phyloP scores from a whole-genome alignment of 1,284 basidiomycete species.

The Malassezia globosa region DNA sequence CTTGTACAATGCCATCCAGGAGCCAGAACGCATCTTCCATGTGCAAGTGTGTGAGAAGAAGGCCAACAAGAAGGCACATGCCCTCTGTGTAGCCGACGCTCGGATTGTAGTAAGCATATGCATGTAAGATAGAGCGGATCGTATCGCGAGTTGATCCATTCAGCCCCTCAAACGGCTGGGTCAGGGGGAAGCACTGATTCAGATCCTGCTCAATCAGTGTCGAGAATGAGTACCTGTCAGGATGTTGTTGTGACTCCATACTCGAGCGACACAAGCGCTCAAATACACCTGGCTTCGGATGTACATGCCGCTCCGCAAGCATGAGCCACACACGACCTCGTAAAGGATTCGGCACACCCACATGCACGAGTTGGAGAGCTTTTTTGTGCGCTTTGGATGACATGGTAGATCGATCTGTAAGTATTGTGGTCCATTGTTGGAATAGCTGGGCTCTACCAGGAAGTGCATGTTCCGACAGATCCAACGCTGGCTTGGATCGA shows the following conservation, averaged over 20 bases:
- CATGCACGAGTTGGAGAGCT: slow-evolving; percentile 66
- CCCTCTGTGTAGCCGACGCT: slow-evolving; percentile 52
- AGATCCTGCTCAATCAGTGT: slow-evolving; percentile 44
- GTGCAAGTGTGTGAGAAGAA: slow-evolving; percentile 66
- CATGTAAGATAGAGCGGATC: slow-evolving; percentile 40
- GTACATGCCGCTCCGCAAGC: slow-evolving; percentile 30
- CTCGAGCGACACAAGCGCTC: slow-evolving; percentile 33
- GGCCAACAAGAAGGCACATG: slow-evolving; percentile 64
- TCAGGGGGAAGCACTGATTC: slow-evolving; percentile 34
- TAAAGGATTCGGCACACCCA: slow-evolving; percentile 56
- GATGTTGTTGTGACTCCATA: slow-evolving; percentile 25
- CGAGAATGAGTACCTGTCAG: slow-evolving; percentile 32
- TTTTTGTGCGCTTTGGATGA: slow-evolving; percentile 67
- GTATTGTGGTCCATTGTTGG: slow-evolving; percentile 11
- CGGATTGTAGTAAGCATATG: slow-evolving; percentile 48
- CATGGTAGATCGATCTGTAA: slow-evolving; percentile 45
- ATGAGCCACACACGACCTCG: slow-evolving; percentile 43
- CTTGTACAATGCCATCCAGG: slow-evolving; percentile 60
- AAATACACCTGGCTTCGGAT: slow-evolving; percentile 34
- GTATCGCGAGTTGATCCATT: slow-evolving; percentile 33
- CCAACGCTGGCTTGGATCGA: slow-evolving; percentile 57
- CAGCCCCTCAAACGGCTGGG: slow-evolving; percentile 31
- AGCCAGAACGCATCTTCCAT: slow-evolving; percentile 86
- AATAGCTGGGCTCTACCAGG: slow-evolving; percentile 58
- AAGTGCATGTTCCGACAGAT: slow-evolving; percentile 51